Percentiles rank a stretch among this genome's conserved stretches.
These are phyloP conservation scores for Pecoramyces ruminantium DNA, from an alignment of 192 early-diverging fungal species.

Conservation along the genomic window DNA sequence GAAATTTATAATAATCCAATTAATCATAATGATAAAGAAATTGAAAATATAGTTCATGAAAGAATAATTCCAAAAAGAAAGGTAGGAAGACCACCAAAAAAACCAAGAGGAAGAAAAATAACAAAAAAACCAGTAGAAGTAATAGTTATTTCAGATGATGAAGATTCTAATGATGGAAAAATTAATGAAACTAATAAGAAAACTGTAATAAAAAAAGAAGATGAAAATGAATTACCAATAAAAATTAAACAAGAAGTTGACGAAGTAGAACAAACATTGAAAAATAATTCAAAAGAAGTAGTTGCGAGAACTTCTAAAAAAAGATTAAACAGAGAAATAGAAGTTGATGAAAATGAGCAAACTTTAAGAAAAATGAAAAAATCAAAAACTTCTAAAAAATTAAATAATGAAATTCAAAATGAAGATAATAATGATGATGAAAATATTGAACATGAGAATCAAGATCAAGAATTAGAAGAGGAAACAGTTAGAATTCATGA, in stretches of 20 bases:
- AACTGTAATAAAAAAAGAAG: neutral
- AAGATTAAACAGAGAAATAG: neutral
- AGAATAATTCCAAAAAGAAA: neutral
- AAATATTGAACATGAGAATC: neutral
- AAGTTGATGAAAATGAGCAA: neutral
- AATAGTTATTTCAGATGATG: neutral
- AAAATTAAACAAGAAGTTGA: neutral
- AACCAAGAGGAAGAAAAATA: neutral
- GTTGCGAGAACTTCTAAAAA: too few species aligned
- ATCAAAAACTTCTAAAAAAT: too few species aligned
- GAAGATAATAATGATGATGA: too few species aligned
- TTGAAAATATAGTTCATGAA: neutral
- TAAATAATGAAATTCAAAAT: too few species aligned
- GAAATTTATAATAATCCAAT: neutral
- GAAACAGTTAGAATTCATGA: neutral
- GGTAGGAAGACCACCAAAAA: neutral
- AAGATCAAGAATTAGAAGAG: neutral
- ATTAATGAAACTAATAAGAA: neutral
- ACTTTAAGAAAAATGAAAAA: too few species aligned
- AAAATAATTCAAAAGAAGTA: too few species aligned
- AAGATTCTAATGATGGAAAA: neutral
- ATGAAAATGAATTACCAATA: neutral
- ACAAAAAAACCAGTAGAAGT: neutral
- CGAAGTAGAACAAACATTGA: too few species aligned
- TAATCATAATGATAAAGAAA: neutral